These are phyloP conservation scores for Penicillium freii DNA, from an alignment of 2,329 filamentous ascomycete species.

Conservation along the genomic window DNA sequence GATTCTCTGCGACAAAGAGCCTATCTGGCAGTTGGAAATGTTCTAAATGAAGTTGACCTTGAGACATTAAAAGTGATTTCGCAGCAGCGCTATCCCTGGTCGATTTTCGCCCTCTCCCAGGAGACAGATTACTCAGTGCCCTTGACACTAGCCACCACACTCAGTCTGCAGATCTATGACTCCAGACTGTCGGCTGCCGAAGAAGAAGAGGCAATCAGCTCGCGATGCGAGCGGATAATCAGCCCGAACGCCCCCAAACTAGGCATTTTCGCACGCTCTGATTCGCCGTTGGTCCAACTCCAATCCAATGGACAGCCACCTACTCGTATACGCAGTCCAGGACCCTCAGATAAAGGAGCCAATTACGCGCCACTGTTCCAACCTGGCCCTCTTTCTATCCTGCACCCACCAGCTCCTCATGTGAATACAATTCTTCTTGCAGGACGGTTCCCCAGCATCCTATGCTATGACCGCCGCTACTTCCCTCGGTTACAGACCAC, in stretches of 20 bases:
- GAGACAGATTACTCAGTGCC: conserved; percentile 65
- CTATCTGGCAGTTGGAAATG: conserved; percentile 76
- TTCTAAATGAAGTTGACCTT: conserved; percentile 79
- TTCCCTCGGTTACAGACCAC: conserved; percentile 76
- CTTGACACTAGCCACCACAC: conserved; percentile 78
- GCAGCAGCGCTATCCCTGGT: conserved; percentile 71
- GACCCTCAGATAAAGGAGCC: conserved; percentile 35
- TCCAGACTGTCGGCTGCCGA: conserved; percentile 51
- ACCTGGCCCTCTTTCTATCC: conserved; percentile 76
- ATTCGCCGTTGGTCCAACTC: conserved; percentile 34
- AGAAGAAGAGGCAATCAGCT: conserved; percentile 36
- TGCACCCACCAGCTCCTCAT: conserved; percentile 67
- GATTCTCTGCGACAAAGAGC: conserved; percentile 66
- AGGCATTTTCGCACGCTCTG: conserved; percentile 32
- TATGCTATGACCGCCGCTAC: conserved; percentile 84
- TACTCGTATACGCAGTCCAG: conserved; percentile 39
- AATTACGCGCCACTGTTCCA: conserved; percentile 72
- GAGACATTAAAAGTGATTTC: conserved; percentile 67
- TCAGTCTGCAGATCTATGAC: conserved; percentile 81
- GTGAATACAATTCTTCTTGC: conserved; percentile 82
- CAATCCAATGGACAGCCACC: conserved; percentile 37
- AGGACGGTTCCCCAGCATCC: conserved; percentile 81
- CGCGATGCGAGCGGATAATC: conserved; percentile 34
- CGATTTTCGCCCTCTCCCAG: conserved; percentile 76
- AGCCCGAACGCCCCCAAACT: conserved; percentile 28